Evolutionary conservation across 495 filamentous ascomycete genomes (phyloP).

Genomic region (Xylaria telfairii): DNA sequence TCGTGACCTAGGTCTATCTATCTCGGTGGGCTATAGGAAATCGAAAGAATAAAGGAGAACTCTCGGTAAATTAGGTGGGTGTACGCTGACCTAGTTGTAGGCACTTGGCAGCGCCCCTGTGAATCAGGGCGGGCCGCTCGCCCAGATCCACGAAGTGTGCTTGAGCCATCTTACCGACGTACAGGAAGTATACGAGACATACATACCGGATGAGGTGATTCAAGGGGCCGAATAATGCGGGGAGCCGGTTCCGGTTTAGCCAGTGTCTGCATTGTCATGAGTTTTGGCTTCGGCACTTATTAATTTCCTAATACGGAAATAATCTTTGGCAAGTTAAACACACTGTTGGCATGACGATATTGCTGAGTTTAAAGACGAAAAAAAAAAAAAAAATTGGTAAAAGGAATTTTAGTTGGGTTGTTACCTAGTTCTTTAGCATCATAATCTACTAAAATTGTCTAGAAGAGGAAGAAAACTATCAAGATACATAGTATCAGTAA

Average conservation of each 20-base stretch:
- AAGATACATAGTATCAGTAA: too few species aligned
- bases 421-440: too few species aligned
- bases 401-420: too few species aligned
- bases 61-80: not conserved
- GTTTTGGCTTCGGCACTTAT: constrained; percentile 10
- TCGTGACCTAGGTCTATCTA: not conserved
- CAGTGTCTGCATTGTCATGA: not conserved
- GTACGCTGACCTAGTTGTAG: not conserved
- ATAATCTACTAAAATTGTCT: too few species aligned
- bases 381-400: too few species aligned
- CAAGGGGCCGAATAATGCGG: not conserved
- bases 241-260: constrained; percentile 11
- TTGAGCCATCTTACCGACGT: not conserved
- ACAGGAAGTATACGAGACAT: not conserved
- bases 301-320: constrained; percentile 4
- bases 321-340: not conserved
- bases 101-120: not conserved
- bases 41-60: too few species aligned
- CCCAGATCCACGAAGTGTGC: not conserved
- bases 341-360: not conserved
- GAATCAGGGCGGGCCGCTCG: not conserved
- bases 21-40: too few species aligned
- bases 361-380: not conserved
- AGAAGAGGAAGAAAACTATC: too few species aligned
- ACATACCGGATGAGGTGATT: not conserved